phyloP scores from a whole-genome alignment of 306 rosid species.

The Fragaria nilgerrensis region DNA sequence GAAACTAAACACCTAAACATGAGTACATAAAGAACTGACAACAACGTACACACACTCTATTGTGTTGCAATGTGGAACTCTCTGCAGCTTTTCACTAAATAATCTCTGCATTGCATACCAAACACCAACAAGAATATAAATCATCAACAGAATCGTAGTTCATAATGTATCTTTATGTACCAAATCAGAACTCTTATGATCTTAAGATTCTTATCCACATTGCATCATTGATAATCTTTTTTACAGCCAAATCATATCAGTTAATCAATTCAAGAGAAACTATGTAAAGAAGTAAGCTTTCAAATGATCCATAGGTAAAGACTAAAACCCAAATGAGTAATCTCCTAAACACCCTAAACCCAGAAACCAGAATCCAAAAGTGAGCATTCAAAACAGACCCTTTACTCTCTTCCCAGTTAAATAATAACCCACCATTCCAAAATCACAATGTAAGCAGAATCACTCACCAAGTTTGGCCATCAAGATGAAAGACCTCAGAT shows the following conservation, averaged over 20 bases:
- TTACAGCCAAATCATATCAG: background rate
- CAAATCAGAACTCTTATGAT: background rate
- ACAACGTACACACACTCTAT: background rate
- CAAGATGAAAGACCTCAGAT: slow-evolving; percentile 62
- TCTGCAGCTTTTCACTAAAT: background rate
- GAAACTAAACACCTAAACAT: background rate
- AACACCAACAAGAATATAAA: background rate
- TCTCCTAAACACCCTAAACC: background rate
- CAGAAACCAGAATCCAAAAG: background rate
- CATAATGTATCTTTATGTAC: background rate
- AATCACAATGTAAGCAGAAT: slow-evolving; percentile 6
- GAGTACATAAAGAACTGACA: background rate
- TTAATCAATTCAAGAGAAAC: background rate
- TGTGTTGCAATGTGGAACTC: background rate
- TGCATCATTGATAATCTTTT: background rate
- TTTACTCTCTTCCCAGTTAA: background rate
- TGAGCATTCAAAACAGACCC: slow-evolving; percentile 10
- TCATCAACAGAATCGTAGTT: background rate
- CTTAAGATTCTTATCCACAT: background rate
- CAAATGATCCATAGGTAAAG: background rate
- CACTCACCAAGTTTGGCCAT: slow-evolving; percentile 63
- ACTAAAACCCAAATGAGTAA: background rate
- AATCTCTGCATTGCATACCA: background rate
- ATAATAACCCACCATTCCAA: background rate
- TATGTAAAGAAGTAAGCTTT: background rate